Evolutionary conservation across 129 eudicot species (phyloP).

Genomic region (Saposhnikovia divaricata): DNA sequence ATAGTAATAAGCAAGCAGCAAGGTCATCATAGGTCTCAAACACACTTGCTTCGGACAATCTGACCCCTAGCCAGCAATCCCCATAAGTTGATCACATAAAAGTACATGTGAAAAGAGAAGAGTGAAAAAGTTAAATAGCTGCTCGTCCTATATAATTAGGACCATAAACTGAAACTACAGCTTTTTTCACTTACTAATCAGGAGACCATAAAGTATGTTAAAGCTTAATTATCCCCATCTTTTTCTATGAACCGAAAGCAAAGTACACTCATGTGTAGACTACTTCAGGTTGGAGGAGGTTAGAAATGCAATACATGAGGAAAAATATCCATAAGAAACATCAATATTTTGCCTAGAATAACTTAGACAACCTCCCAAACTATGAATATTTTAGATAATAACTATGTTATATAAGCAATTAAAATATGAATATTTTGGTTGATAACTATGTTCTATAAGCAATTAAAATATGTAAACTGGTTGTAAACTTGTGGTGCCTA

Average conservation of each 20-base stretch:
- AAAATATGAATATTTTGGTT: not conserved
- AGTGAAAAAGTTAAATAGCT: not conserved
- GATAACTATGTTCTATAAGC: not conserved
- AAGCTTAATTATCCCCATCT: not conserved
- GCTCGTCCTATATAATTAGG: not conserved
- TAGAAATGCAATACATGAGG: not conserved
- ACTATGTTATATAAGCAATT: not conserved
- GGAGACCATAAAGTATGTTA: not conserved
- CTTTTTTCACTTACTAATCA: not conserved
- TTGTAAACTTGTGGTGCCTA: not conserved
- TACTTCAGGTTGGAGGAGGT: not conserved
- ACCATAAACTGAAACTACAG: not conserved
- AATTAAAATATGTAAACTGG: not conserved
- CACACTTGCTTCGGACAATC: too few relatives aligned
- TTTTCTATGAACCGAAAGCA: too few relatives aligned
- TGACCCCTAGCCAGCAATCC: not conserved
- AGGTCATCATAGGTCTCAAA: not conserved
- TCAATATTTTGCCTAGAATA: not conserved
- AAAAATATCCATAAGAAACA: not conserved
- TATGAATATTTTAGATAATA: not conserved
- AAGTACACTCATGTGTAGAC: not conserved
- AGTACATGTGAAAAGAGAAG: slow-evolving; percentile 6
- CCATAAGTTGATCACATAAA: not conserved
- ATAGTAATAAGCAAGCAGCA: slow-evolving; percentile 6
- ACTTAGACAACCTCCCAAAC: not conserved